Evolutionary conservation across 768 basidiomycete species (phyloP).

Genomic region (Tulasnella sp.): DNA sequence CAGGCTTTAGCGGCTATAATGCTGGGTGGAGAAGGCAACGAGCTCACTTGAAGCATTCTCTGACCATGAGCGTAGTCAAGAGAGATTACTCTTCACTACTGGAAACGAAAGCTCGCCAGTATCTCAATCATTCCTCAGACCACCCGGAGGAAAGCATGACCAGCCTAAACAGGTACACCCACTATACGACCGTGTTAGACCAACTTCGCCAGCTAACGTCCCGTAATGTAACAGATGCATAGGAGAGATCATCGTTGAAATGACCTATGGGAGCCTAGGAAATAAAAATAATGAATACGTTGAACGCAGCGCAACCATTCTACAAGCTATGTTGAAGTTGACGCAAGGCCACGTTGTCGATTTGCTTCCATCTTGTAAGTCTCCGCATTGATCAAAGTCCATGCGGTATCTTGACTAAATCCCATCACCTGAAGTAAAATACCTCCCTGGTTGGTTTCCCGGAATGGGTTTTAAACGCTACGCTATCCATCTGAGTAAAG

Average conservation of each 20-base stretch:
- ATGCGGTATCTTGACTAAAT: too few relatives aligned
- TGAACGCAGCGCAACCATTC: not conserved
- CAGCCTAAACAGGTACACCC: not conserved
- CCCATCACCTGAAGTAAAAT: not conserved
- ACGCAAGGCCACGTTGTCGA: conserved; percentile 1
- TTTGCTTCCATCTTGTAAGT: not conserved
- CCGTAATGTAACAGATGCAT: not conserved
- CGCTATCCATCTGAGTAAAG: not conserved
- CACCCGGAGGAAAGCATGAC: not conserved
- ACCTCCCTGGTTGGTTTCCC: conserved; percentile 3
- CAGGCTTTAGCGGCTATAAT: not conserved
- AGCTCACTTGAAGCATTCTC: not conserved
- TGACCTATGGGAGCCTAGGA: not conserved
- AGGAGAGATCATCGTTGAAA: not conserved
- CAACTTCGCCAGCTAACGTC: not conserved
- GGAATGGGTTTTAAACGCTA: conserved; percentile 5
- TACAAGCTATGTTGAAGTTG: not conserved
- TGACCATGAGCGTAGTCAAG: not conserved
- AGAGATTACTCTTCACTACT: not conserved
- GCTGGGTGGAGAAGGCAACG: not conserved
- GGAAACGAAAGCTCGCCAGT: not conserved
- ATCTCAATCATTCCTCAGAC: not conserved
- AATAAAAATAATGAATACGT: not conserved
- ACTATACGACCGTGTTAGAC: not conserved
- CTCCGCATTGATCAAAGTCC: not conserved